Conservation (phyloP, 768 basidiomycete genomes). For the Rhizopogon sp. region DNA sequence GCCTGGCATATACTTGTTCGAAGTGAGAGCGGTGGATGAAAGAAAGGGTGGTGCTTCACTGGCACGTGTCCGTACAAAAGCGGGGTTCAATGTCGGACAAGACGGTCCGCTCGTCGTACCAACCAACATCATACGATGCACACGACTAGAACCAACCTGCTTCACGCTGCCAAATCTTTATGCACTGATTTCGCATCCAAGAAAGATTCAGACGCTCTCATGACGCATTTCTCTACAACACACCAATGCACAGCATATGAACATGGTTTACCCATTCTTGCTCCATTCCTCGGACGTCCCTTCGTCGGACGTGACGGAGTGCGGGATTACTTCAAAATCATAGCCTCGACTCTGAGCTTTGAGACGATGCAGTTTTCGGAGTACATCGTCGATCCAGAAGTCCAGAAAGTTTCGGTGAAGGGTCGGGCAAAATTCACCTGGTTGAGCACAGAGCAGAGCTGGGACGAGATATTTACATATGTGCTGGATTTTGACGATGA, state of each 20-base stretch:
- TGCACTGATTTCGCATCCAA: constrained; percentile 49
- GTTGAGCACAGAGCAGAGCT: constrained; percentile 45
- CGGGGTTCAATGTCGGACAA: too few relatives aligned
- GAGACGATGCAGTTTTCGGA: constrained; percentile 50
- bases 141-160: constrained; percentile 30
- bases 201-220: constrained; percentile 34
- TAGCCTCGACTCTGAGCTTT: constrained; percentile 43
- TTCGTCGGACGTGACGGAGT: constrained; percentile 43
- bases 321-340: constrained; percentile 43
- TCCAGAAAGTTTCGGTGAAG: constrained; percentile 47
- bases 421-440: constrained; percentile 55
- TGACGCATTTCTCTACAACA: constrained; percentile 47
- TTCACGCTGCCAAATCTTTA: constrained; percentile 40
- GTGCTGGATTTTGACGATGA: constrained; percentile 56
- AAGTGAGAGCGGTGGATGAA: constrained; percentile 3
- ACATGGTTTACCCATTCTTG: constrained; percentile 48
- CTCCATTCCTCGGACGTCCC: constrained; percentile 54
- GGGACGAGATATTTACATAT: constrained; percentile 61
- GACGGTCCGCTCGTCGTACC: too few relatives aligned
- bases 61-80: not conserved
- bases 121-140: constrained; percentile 12
- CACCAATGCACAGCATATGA: constrained; percentile 43
- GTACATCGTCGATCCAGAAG: constrained; percentile 48
- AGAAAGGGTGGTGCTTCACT: not conserved
- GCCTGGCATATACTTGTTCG: not conserved